Evolutionary conservation across 768 basidiomycete genomes (phyloP).

Genomic region (Melanogaster broomeanus): DNA sequence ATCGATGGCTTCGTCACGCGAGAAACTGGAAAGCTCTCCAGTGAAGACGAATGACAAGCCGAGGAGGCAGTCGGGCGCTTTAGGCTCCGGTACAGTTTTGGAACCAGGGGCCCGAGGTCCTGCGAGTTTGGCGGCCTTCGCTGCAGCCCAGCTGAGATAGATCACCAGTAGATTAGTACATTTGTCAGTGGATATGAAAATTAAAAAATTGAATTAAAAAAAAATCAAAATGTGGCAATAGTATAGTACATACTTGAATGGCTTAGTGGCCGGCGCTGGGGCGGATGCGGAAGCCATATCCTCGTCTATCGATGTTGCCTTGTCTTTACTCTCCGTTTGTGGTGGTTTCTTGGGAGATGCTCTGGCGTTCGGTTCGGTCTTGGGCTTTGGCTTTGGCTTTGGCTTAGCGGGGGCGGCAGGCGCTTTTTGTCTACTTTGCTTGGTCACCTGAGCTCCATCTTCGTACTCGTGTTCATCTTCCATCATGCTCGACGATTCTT

Average conservation of each 20-base stretch:
- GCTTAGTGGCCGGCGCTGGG: conserved; percentile 5
- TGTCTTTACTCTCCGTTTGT: conserved; percentile 16
- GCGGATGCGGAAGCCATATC: background rate
- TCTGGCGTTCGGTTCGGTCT: conserved; percentile 10
- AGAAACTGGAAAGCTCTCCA: conserved; percentile 84
- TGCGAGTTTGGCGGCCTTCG: conserved; percentile 60
- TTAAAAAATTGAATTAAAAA: too few relatives aligned
- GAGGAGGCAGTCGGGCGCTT: conserved; percentile 77
- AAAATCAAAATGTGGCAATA: too few relatives aligned
- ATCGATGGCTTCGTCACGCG: conserved; percentile 84
- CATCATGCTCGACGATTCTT: conserved; percentile 22
- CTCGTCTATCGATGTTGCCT: conserved; percentile 8
- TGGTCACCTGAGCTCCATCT: conserved; percentile 8
- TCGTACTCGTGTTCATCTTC: conserved; percentile 17
- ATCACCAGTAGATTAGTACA: background rate
- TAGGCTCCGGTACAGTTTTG: conserved; percentile 66
- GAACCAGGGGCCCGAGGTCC: conserved; percentile 59
- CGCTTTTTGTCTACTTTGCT: conserved; percentile 11
- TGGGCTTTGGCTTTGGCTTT: conserved; percentile 13
- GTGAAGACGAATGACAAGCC: conserved; percentile 96
- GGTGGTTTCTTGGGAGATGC: conserved; percentile 10
- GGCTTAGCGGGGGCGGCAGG: background rate
- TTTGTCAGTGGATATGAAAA: too few relatives aligned
- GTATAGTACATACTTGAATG: conserved; percentile 26
- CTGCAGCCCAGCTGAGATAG: conserved; percentile 46